Evolutionary conservation across 2,329 filamentous ascomycete species (phyloP).

Genomic region (Pseudogymnoascus verrucosus): DNA sequence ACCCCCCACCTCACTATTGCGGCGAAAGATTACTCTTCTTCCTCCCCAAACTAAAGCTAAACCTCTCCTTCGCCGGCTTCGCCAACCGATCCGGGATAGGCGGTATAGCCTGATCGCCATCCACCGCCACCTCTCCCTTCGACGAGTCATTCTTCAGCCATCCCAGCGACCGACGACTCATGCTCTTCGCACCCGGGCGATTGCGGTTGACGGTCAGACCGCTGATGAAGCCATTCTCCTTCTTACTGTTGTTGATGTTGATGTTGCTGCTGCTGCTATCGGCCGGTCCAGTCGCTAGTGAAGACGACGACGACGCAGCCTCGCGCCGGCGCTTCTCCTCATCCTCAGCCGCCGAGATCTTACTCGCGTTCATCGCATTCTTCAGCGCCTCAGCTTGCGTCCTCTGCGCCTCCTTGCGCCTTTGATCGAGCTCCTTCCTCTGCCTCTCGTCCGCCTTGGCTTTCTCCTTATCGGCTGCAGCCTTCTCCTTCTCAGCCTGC

Average conservation of each 20-base stretch:
- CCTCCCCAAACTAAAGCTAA: conserved; percentile 57
- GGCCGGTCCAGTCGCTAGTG: background rate
- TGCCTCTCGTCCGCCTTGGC: conserved; percentile 41
- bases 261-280: background rate
- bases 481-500: conserved; percentile 27
- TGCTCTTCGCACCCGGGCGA: conserved; percentile 66
- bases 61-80: conserved; percentile 50
- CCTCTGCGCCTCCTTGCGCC: conserved; percentile 34
- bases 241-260: conserved; percentile 11
- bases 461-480: conserved; percentile 35
- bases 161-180: conserved; percentile 67
- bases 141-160: conserved; percentile 31
- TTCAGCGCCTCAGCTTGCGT: conserved; percentile 46
- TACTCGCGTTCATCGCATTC: conserved; percentile 50
- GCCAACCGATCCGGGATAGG: conserved; percentile 36
- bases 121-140: conserved; percentile 18
- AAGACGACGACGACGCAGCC: conserved; percentile 23
- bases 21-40: too few species aligned
- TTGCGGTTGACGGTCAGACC: conserved; percentile 38
- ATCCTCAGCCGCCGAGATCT: conserved; percentile 47
- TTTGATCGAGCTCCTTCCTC: conserved; percentile 21
- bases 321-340: conserved; percentile 51
- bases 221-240: conserved; percentile 43
- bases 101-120: conserved; percentile 21
- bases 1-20: too few species aligned